phyloP scores from a whole-genome alignment of 768 basidiomycete genomes.

The Leccinellum rugosiceps region DNA sequence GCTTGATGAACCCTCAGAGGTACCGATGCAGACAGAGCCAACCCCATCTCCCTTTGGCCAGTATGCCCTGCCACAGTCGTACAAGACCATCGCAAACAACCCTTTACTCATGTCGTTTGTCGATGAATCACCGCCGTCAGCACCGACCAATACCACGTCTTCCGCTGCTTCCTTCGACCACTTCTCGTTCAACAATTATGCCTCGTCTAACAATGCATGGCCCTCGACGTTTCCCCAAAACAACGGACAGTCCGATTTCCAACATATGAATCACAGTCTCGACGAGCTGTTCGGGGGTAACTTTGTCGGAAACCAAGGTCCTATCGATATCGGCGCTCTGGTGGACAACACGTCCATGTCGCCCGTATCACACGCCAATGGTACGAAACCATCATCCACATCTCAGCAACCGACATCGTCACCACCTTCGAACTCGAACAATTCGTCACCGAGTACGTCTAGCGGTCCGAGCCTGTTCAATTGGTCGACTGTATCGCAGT shows the following conservation, averaged over 20 bases:
- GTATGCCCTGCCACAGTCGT: constrained; percentile 45
- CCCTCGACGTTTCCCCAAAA: constrained; percentile 18
- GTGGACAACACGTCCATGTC: constrained; percentile 30
- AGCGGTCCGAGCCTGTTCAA: constrained; percentile 25
- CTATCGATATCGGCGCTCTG: constrained; percentile 33
- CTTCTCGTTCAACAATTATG: constrained; percentile 42
- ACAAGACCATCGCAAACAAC: constrained; percentile 80
- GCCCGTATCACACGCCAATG: constrained; percentile 49
- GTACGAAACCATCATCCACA: constrained; percentile 11
- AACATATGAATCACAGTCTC: constrained; percentile 27
- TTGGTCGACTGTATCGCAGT: constrained; percentile 25
- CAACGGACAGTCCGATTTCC: constrained; percentile 21
- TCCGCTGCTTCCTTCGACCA: constrained; percentile 27
- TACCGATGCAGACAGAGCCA: constrained; percentile 58
- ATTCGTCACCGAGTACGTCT: constrained; percentile 28
- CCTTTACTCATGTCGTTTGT: constrained; percentile 85
- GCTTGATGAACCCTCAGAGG: constrained; percentile 60
- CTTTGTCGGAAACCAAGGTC: constrained; percentile 30
- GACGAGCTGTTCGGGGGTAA: constrained; percentile 47
- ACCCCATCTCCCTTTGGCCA: constrained; percentile 46
- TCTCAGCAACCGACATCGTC: constrained; percentile 19
- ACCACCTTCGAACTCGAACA: constrained; percentile 16
- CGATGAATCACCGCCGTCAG: constrained; percentile 43
- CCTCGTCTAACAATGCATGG: constrained; percentile 37
- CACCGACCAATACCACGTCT: constrained; percentile 15